Percentiles rank a stretch among this genome's conserved stretches.
Evolutionary conservation across 495 filamentous ascomycete genomes (phyloP).

Genomic region (Penicillium coprophilum): DNA sequence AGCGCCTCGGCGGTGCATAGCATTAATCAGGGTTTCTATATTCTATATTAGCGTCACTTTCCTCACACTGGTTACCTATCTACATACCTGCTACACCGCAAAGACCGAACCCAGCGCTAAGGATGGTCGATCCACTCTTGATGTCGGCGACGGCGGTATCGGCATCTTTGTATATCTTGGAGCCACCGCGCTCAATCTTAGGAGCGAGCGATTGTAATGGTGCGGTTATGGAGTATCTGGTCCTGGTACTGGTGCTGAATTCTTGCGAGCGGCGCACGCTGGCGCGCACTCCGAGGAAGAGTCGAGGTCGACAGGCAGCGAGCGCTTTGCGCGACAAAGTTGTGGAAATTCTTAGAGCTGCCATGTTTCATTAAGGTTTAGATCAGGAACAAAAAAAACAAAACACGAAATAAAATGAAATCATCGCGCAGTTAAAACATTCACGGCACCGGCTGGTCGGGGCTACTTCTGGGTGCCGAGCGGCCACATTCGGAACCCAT

Average conservation of each 20-base stretch:
- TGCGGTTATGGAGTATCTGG: constrained; percentile 30
- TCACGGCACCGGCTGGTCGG: constrained; percentile 30
- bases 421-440: constrained; percentile 16
- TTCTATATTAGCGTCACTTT: neutral
- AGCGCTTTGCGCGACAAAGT: constrained; percentile 32
- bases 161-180: constrained; percentile 72
- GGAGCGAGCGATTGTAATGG: constrained; percentile 23
- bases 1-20: constrained; percentile 63
- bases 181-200: constrained; percentile 38
- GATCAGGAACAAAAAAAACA: neutral
- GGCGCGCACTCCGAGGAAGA: constrained; percentile 26
- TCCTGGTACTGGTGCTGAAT: constrained; percentile 3
- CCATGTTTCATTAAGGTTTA: constrained; percentile 23
- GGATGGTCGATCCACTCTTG: constrained; percentile 66
- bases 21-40: constrained; percentile 75
- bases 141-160: constrained; percentile 73
- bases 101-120: constrained; percentile 85
- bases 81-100: constrained; percentile 70
- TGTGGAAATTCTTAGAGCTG: constrained; percentile 30
- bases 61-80: neutral
- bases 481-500: neutral
- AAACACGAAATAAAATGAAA: constrained; percentile 7
- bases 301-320: constrained; percentile 24
- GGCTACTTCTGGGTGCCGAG: constrained; percentile 46
- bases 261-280: constrained; percentile 17